Evolutionary conservation across 441 rosid species (phyloP), one percentile per base, ranked within the genome.

Genomic region (Populus hybrid): DNA sequence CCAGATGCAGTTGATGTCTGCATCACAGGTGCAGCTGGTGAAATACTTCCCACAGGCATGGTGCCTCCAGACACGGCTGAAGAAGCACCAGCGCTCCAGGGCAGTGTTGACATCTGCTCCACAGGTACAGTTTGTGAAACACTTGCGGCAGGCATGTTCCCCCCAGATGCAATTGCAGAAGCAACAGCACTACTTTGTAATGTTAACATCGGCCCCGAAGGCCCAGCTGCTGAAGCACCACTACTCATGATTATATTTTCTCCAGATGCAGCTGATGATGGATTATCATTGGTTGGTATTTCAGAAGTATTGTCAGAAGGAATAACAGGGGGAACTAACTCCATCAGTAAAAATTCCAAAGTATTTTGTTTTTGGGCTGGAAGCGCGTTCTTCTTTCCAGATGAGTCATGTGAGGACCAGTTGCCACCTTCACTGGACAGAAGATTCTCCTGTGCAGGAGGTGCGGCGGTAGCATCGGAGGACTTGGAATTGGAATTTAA

Each of bases 281-380:
- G 32, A 35, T 73, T 72, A 32, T 40, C 61, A 50, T 61, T 81
- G 69, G 68, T 83, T 68, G 80, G 85, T 69, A 46, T 77, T 59
- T 78, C 76, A 26, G 75, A 75, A 67, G 42, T 67, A 21, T 76
- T 68, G 77, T 70, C 32, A 64, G 35, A 72, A 30, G 88, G 64
- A 75, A n/a, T 78, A 12, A 38, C 78, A 61, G 87, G 24, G 5
- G 92, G 88, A 77, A 46, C 79, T 7, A 87, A 76, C 75, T 91
- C 97, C 54, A 85, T 81, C 38, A 95, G 83, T 80, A 95, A 87
- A 83, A 80, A 84, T 80, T 95, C 95, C 86, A 92, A 80, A 67
- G 90, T 81, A 81, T 83, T 87, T 73, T 83, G 83, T 67, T 73
- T 84, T 83, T 90, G 85, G 6, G 73, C 75, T 6, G 74, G 80